These are phyloP conservation scores for Fomitopsis palustris DNA, from an alignment of 1,284 basidiomycete species.

Conservation along the genomic window DNA sequence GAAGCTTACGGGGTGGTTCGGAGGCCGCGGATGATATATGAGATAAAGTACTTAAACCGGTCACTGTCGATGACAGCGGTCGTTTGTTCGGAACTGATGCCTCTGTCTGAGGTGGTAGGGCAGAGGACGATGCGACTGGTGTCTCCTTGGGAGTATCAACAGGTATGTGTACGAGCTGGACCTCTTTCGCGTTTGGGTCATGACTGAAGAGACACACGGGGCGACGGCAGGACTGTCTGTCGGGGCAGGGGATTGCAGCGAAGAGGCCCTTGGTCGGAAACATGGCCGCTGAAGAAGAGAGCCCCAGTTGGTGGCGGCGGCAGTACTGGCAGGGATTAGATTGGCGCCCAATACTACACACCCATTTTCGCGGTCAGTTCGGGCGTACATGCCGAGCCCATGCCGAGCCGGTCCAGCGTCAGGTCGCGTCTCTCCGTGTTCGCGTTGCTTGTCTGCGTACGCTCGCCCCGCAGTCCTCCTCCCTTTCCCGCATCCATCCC, in stretches of 20 bases:
- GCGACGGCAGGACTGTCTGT: slow-evolving; percentile 44
- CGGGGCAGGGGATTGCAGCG: slow-evolving; percentile 59
- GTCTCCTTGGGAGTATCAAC: slow-evolving; percentile 29
- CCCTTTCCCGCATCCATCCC: neutral
- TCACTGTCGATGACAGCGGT: slow-evolving; percentile 7
- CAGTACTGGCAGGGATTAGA: neutral
- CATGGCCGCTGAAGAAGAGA: slow-evolving; percentile 40
- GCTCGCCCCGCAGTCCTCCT: neutral
- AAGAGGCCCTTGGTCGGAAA: slow-evolving; percentile 65
- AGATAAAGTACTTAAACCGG: neutral
- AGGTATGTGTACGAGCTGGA: slow-evolving; percentile 35
- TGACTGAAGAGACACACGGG: slow-evolving; percentile 66
- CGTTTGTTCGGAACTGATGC: slow-evolving; percentile 31
- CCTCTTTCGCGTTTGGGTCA: slow-evolving; percentile 33
- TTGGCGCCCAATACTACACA: neutral
- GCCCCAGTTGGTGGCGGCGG: neutral
- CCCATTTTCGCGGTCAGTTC: neutral
- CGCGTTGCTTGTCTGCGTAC: neutral
- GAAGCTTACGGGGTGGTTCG: slow-evolving; percentile 61
- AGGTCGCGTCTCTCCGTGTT: neutral
- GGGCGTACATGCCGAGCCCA: neutral
- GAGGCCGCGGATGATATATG: slow-evolving; percentile 16
- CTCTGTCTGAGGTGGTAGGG: neutral
- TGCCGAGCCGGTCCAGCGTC: neutral
- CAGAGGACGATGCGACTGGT: slow-evolving; percentile 13